phyloP scores from a whole-genome alignment of 140 eudicot genomes.

The Oenanthe javanica region DNA sequence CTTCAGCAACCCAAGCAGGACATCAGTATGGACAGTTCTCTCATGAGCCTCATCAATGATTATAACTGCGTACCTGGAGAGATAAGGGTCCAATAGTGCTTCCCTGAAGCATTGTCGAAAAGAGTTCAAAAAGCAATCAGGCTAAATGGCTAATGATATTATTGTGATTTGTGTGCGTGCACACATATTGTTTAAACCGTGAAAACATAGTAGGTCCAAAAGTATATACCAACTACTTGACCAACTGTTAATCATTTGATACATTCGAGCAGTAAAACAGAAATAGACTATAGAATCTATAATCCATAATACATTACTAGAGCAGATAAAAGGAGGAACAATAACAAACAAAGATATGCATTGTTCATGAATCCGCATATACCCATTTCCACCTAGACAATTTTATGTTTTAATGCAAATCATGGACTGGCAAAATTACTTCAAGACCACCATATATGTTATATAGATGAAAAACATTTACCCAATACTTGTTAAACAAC shows the following conservation, averaged over 20 bases:
- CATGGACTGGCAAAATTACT: neutral
- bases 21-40: conserved; percentile 95
- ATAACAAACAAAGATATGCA: neutral
- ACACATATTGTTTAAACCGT: neutral
- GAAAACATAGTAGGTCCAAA: neutral
- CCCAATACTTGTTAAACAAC: neutral
- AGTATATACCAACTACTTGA: neutral
- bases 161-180: neutral
- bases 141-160: neutral
- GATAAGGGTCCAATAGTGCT: conserved; percentile 84
- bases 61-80: conserved; percentile 80
- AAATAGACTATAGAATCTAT: neutral
- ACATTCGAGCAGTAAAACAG: too few species aligned
- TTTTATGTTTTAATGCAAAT: neutral
- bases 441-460: neutral
- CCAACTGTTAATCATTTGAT: too few species aligned
- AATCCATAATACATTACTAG: neutral
- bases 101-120: conserved; percentile 43
- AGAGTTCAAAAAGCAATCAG: neutral
- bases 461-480: neutral
- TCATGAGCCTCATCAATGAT: conserved; percentile 96
- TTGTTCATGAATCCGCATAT: neutral
- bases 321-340: neutral
- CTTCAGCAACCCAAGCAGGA: conserved; percentile 80
- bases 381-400: neutral